Conservation (phyloP, 164 flowering plant species). For the Piper longum region DNA sequence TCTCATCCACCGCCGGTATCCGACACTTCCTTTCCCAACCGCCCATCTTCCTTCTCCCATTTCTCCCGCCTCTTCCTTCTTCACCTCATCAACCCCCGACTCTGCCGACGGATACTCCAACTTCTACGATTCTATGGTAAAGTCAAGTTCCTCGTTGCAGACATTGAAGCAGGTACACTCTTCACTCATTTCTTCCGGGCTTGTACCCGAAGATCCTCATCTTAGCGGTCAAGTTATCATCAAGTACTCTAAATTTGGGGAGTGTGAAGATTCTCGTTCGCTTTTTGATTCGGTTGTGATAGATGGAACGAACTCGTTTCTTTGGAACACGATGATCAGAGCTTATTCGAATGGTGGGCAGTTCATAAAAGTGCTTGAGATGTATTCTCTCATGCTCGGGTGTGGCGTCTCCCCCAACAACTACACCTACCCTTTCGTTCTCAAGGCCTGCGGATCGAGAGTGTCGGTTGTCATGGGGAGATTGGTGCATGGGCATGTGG, state of each 20-base stretch:
- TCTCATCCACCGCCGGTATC: too few relatives aligned
- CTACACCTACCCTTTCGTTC: conserved; percentile 31
- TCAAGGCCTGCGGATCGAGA: conserved; percentile 26
- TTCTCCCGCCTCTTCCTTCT: not conserved
- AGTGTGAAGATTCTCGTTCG: conserved; percentile 8
- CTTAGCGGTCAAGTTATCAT: conserved; percentile 14
- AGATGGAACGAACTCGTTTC: conserved; percentile 18
- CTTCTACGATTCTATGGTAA: conserved; percentile 10
- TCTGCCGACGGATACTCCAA: not conserved
- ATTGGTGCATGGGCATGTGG: conserved; percentile 18
- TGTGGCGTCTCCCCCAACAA: conserved; percentile 19
- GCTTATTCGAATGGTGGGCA: conserved; percentile 19
- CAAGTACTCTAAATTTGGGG: conserved; percentile 12
- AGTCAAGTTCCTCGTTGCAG: conserved; percentile 7
- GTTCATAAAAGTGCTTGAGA: conserved; percentile 13
- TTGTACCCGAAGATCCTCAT: conserved; percentile 9
- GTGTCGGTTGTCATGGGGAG: conserved; percentile 14
- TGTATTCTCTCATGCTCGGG: conserved; percentile 24
- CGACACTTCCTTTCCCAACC: too few relatives aligned
- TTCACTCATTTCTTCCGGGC: conserved; percentile 11
- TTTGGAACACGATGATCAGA: conserved; percentile 36
- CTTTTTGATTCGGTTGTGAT: conserved; percentile 13
- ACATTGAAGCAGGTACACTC: conserved; percentile 18
- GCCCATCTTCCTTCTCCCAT: conserved; percentile 5
- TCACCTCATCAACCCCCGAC: not conserved